Conservation (phyloP, 2,329 filamentous ascomycete species). For the Incumbomyces delicatus region DNA sequence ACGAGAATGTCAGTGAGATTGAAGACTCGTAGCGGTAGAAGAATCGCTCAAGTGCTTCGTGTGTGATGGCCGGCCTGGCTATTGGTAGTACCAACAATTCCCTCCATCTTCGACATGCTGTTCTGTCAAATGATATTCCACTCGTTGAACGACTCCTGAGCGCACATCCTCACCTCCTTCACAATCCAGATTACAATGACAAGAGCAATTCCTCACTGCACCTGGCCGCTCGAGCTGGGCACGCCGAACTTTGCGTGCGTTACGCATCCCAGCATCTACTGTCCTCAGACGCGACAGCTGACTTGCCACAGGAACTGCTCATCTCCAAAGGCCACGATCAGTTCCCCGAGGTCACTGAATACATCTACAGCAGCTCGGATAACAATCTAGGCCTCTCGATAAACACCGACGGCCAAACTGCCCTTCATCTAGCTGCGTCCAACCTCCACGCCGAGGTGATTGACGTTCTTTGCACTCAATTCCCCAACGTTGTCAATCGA, state of each 20-base stretch:
- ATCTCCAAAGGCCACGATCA: constrained; percentile 65
- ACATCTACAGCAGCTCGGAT: constrained; percentile 22
- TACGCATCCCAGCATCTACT: not conserved
- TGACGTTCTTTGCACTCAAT: constrained; percentile 56
- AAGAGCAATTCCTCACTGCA: constrained; percentile 79
- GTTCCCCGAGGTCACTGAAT: constrained; percentile 17
- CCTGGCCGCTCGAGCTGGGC: constrained; percentile 64
- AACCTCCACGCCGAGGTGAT: constrained; percentile 65
- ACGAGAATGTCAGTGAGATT: constrained; percentile 3
- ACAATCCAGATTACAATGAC: constrained; percentile 67
- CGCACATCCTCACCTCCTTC: constrained; percentile 59
- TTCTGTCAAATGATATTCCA: constrained; percentile 61
- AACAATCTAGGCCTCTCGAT: constrained; percentile 50
- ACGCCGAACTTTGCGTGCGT: constrained; percentile 53
- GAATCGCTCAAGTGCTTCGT: not conserved
- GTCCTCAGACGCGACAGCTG: not conserved
- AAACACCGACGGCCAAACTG: constrained; percentile 71
- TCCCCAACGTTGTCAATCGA: constrained; percentile 54
- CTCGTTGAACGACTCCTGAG: constrained; percentile 69
- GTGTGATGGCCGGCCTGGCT: constrained; percentile 3
- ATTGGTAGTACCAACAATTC: constrained; percentile 1
- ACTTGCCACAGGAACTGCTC: constrained; percentile 45
- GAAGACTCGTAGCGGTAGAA: not conserved
- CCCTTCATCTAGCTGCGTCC: constrained; percentile 66
- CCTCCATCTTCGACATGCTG: constrained; percentile 62